phyloP scores from a whole-genome alignment of 2,329 filamentous ascomycete species.

The Sporothrix curviconia region DNA sequence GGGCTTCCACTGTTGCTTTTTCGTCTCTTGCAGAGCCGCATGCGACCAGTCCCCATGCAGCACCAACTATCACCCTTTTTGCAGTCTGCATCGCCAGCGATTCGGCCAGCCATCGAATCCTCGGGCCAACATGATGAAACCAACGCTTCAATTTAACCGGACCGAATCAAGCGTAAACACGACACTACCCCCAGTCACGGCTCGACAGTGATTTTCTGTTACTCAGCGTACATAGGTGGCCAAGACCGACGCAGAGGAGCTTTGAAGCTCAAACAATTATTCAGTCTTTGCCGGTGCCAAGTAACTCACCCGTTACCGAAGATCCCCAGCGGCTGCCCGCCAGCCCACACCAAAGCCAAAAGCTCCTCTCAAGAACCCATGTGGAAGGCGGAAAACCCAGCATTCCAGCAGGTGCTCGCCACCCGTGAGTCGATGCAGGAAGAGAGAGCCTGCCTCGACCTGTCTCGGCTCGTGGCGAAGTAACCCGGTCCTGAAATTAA shows the following conservation, averaged over 20 bases:
- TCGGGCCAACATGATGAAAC: too few relatives aligned
- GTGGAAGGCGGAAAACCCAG: conserved; percentile 60
- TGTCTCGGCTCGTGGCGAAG: conserved; percentile 70
- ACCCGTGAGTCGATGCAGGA: conserved; percentile 64
- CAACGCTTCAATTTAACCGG: too few relatives aligned
- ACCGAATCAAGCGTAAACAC: too few relatives aligned
- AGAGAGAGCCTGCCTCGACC: conserved; percentile 67
- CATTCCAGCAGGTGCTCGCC: conserved; percentile 65
- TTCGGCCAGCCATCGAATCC: neutral
- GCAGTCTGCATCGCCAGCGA: neutral
- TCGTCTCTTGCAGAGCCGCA: too few relatives aligned
- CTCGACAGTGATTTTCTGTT: conserved; percentile 57
- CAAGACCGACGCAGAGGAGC: conserved; percentile 55
- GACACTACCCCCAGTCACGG: conserved; percentile 53
- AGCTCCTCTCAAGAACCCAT: conserved; percentile 46
- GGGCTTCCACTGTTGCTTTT: too few relatives aligned
- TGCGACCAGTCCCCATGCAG: too few relatives aligned
- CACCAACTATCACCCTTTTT: too few relatives aligned
- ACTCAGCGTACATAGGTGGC: conserved; percentile 61
- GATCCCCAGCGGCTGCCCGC: conserved; percentile 35
- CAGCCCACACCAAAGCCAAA: conserved; percentile 23
- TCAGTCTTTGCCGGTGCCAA: conserved; percentile 59
- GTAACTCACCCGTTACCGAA: conserved; percentile 51
- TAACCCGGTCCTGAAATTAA: conserved; percentile 66
- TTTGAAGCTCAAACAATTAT: conserved; percentile 65